These are phyloP conservation scores for Monosporascus sp. DNA, from an alignment of 2,329 filamentous ascomycete species.

Conservation along the genomic window DNA sequence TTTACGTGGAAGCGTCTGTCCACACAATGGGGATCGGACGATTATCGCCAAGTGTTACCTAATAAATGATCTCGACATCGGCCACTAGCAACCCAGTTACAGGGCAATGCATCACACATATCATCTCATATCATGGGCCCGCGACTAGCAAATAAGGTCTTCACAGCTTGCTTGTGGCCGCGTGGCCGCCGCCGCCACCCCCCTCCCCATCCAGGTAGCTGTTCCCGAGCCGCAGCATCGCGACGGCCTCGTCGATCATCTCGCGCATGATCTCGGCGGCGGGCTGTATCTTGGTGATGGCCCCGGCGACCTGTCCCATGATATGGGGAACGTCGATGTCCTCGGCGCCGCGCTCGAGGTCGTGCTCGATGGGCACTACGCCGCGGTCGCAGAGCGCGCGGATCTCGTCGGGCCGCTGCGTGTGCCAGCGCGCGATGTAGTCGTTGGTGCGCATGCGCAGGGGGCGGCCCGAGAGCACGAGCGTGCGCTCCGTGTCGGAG, in stretches of 20 bases:
- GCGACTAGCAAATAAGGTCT: background rate
- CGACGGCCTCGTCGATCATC: slow-evolving; percentile 75
- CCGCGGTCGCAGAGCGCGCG: slow-evolving; percentile 69
- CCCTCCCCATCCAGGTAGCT: slow-evolving; percentile 45
- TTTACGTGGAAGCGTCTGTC: too few relatives aligned
- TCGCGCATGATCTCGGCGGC: slow-evolving; percentile 81
- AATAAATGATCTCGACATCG: too few relatives aligned
- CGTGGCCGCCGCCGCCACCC: slow-evolving; percentile 16
- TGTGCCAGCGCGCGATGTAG: slow-evolving; percentile 79
- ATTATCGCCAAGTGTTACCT: background rate
- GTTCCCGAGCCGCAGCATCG: slow-evolving; percentile 58
- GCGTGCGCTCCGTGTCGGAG: slow-evolving; percentile 73
- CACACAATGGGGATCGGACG: too few relatives aligned
- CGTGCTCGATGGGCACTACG: slow-evolving; percentile 74
- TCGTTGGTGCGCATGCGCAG: slow-evolving; percentile 76
- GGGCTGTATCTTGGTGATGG: slow-evolving; percentile 71
- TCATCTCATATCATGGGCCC: too few relatives aligned
- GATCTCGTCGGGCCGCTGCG: slow-evolving; percentile 62
- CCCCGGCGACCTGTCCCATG: slow-evolving; percentile 89
- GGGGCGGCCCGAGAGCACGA: slow-evolving; percentile 78
- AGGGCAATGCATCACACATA: too few relatives aligned
- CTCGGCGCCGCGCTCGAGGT: slow-evolving; percentile 73
- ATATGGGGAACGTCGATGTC: slow-evolving; percentile 83
- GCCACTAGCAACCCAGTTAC: too few relatives aligned
- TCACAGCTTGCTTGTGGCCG: slow-evolving; percentile 37